These are phyloP conservation scores for Russula lepida DNA, from an alignment of 768 basidiomycete genomes.

Conservation along the genomic window DNA sequence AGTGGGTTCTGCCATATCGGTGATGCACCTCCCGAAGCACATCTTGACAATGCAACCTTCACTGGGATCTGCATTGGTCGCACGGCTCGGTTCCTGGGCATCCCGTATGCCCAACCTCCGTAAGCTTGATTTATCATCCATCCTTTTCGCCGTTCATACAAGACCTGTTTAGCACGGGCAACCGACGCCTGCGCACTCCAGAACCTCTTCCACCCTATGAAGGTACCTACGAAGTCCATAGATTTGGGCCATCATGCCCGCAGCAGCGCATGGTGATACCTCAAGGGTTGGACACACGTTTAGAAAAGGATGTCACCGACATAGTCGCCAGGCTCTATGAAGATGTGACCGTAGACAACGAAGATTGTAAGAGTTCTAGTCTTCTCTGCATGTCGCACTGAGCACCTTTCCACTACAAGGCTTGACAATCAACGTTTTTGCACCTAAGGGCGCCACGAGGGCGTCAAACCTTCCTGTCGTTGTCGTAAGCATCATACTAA, in stretches of 20 bases:
- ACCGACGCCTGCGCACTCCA: conserved; percentile 21
- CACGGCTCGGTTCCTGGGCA: conserved; percentile 23
- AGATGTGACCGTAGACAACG: conserved; percentile 10
- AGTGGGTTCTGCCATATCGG: neutral
- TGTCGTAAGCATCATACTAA: conserved; percentile 4
- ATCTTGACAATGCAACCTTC: conserved; percentile 24
- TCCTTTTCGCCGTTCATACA: neutral
- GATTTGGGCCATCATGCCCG: conserved; percentile 24
- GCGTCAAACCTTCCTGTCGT: conserved; percentile 16
- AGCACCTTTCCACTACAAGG: conserved; percentile 3
- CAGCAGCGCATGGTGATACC: conserved; percentile 21
- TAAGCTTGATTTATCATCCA: conserved; percentile 11
- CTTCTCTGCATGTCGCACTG: neutral
- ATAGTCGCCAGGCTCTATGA: conserved; percentile 13
- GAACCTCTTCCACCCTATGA: conserved; percentile 16
- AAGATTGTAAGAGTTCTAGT: conserved; percentile 14
- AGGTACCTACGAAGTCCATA: conserved; percentile 18
- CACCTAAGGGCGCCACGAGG: neutral
- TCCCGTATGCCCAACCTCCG: conserved; percentile 28
- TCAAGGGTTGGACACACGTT: neutral
- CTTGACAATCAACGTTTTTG: conserved; percentile 18
- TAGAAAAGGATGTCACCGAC: conserved; percentile 2
- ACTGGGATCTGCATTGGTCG: conserved; percentile 16
- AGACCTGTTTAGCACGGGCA: neutral
- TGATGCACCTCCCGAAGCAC: conserved; percentile 10